Conservation (phyloP, 1,284 basidiomycete species). For the Cutaneotrichosporon sp. region DNA sequence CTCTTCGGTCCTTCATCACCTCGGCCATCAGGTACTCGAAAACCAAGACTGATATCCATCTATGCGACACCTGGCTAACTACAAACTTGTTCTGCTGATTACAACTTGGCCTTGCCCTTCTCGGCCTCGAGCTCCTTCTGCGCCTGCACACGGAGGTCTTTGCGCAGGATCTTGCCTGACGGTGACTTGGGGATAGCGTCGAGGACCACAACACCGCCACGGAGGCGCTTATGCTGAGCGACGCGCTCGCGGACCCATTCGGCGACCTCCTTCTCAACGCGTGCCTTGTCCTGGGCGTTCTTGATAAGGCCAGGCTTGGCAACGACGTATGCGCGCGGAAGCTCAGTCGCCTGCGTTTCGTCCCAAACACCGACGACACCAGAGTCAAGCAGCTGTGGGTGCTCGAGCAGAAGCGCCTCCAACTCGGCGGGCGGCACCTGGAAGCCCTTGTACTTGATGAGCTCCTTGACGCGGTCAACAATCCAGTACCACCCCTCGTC, state of each 20-base stretch:
- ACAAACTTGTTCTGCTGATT: background rate
- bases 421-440: conserved; percentile 76
- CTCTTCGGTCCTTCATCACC: too few relatives aligned
- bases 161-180: conserved; percentile 47
- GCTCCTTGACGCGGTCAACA: conserved; percentile 64
- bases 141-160: conserved; percentile 22
- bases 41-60: background rate
- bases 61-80: background rate
- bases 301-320: conserved; percentile 49
- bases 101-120: conserved; percentile 11
- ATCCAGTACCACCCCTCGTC: conserved; percentile 59
- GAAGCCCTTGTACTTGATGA: conserved; percentile 70
- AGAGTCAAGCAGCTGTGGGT: conserved; percentile 67
- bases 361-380: conserved; percentile 70
- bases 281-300: conserved; percentile 52
- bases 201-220: conserved; percentile 56
- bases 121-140: conserved; percentile 11
- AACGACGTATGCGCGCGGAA: conserved; percentile 37
- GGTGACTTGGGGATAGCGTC: conserved; percentile 55
- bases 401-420: conserved; percentile 68
- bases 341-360: conserved; percentile 61
- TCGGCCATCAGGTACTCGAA: background rate
- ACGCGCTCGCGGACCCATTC: conserved; percentile 64
- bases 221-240: conserved; percentile 54
- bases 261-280: conserved; percentile 58